phyloP scores from a whole-genome alignment of 1,284 basidiomycete species.

The Waitea zeae region DNA sequence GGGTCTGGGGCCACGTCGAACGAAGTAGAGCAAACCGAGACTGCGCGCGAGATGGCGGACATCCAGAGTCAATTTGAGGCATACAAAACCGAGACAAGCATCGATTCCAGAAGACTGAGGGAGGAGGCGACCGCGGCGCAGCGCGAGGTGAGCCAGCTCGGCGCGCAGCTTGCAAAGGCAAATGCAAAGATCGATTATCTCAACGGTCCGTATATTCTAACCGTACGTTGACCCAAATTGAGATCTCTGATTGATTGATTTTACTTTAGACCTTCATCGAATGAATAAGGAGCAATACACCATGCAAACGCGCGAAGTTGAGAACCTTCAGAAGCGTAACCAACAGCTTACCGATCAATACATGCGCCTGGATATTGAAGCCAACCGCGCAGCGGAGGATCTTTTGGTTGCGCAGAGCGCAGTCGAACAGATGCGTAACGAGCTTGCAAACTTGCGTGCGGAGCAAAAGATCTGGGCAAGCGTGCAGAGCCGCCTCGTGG shows the following conservation, averaged over 20 bases:
- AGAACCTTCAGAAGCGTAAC: conserved; percentile 44
- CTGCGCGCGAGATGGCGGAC: conserved; percentile 44
- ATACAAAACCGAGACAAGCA: conserved; percentile 62
- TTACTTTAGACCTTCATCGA: conserved; percentile 37
- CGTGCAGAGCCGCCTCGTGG: conserved; percentile 60
- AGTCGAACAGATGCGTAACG: conserved; percentile 65
- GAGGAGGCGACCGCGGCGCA: conserved; percentile 54
- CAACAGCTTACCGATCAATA: conserved; percentile 52
- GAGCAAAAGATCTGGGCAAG: conserved; percentile 90
- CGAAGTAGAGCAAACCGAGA: too few species aligned
- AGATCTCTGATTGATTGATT: too few species aligned
- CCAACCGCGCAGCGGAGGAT: conserved; percentile 44
- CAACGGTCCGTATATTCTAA: conserved; percentile 28
- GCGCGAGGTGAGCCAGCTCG: conserved; percentile 46
- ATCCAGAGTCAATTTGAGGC: conserved; percentile 62
- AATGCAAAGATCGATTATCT: conserved; percentile 65
- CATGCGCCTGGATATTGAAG: conserved; percentile 49
- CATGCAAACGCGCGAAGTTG: conserved; percentile 38
- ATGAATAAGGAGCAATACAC: conserved; percentile 45
- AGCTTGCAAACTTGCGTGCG: conserved; percentile 70
- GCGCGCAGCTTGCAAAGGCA: conserved; percentile 59
- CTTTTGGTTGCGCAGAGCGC: conserved; percentile 34
- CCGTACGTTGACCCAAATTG: not conserved
- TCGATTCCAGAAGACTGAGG: conserved; percentile 50
- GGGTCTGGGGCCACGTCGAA: conserved; percentile 6